phyloP scores from a whole-genome alignment of 2,329 filamentous ascomycete genomes.

The Exserohilum rostratum region DNA sequence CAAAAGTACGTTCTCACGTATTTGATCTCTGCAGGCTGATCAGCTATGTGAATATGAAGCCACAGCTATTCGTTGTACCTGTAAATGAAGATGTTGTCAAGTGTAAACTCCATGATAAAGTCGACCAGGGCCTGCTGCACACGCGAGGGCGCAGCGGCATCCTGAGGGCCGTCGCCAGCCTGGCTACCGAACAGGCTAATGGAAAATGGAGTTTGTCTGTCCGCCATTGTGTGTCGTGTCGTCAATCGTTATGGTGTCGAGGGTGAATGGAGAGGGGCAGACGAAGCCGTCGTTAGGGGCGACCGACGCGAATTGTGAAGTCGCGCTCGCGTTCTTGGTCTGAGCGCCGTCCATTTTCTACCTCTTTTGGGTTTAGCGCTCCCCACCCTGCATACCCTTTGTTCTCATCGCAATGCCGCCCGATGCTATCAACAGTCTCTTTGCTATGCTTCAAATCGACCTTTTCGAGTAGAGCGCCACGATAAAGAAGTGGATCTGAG shows the following conservation, averaged over 20 bases:
- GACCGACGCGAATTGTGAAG: slow-evolving; percentile 25
- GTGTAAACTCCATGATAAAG: slow-evolving; percentile 91
- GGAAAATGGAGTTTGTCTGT: slow-evolving; percentile 85
- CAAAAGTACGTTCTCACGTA: slow-evolving; percentile 90
- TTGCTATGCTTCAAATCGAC: no score
- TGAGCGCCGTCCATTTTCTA: slow-evolving; percentile 19
- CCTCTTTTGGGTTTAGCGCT: slow-evolving; percentile 11
- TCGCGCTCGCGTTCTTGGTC: slow-evolving; percentile 24
- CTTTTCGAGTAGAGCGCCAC: no score
- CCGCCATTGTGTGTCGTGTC: slow-evolving; percentile 49
- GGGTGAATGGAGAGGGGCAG: slow-evolving; percentile 22
- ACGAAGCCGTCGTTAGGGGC: slow-evolving; percentile 22
- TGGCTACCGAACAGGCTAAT: slow-evolving; percentile 73
- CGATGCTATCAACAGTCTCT: no score
- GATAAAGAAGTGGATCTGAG: no score
- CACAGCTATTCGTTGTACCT: slow-evolving; percentile 55
- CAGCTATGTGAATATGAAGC: slow-evolving; percentile 32
- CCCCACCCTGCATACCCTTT: not conserved
- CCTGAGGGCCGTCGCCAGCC: slow-evolving; percentile 39
- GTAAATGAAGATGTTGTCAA: slow-evolving; percentile 95
- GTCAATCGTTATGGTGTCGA: slow-evolving; percentile 20
- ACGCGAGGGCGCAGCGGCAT: slow-evolving; percentile 42
- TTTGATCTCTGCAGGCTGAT: slow-evolving; percentile 75
- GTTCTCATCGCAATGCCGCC: no score
- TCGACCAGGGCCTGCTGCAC: slow-evolving; percentile 81